phyloP scores from a whole-genome alignment of 2,329 filamentous ascomycete genomes.

The Clarireedia homoeocarpa region DNA sequence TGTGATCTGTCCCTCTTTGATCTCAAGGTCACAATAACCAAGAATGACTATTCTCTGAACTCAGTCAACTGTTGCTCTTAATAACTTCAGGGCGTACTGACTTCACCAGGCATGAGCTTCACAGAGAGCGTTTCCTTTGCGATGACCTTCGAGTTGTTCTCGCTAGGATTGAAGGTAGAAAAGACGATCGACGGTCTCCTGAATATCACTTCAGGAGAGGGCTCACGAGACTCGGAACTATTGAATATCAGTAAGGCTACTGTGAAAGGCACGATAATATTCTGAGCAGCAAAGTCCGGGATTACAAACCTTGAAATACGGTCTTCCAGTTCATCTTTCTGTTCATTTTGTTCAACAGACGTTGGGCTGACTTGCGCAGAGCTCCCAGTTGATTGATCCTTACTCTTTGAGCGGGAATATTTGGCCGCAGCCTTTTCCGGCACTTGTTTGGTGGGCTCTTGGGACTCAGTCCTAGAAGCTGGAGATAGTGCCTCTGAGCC shows the following conservation, averaged over 20 bases:
- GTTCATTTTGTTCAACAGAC: background rate
- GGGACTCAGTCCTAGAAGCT: background rate
- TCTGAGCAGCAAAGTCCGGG: background rate
- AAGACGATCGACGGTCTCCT: constrained; percentile 34
- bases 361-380: background rate
- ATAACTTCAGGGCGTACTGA: constrained; percentile 21
- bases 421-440: background rate
- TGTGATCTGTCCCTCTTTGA: constrained; percentile 54
- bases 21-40: constrained; percentile 59
- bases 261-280: background rate
- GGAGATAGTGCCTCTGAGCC: background rate
- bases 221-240: constrained; percentile 21
- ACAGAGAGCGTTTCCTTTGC: constrained; percentile 36
- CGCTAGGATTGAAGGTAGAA: constrained; percentile 37
- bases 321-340: background rate
- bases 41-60: constrained; percentile 53
- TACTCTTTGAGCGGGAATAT: background rate
- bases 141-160: constrained; percentile 36
- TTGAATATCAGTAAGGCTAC: constrained; percentile 17
- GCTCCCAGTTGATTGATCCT: background rate
- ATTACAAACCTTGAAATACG: background rate
- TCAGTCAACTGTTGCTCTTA: constrained; percentile 10
- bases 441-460: background rate
- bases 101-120: constrained; percentile 42
- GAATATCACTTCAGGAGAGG: constrained; percentile 16